These are phyloP conservation scores for Paramecium pentaurelia DNA, from an alignment of 73 alveolate species.

Conservation along the genomic window DNA sequence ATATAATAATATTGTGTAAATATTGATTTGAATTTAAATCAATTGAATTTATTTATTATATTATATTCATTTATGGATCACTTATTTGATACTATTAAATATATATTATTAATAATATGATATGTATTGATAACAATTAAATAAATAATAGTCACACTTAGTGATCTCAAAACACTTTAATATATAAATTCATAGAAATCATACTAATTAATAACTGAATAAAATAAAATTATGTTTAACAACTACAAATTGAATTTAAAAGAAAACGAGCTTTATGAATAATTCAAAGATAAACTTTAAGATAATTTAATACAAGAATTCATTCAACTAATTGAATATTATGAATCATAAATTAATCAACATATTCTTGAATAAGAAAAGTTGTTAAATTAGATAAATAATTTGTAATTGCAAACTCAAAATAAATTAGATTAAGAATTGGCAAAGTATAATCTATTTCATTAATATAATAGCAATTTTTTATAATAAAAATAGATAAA, in stretches of 20 bases:
- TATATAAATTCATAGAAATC: not conserved
- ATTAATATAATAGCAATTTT: not conserved
- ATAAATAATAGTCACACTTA: not conserved
- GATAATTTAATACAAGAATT: not conserved
- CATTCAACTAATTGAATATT: not conserved
- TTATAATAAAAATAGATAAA: not conserved
- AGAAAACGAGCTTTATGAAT: not conserved
- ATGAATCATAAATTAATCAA: not conserved
- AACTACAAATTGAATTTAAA: slow-evolving; percentile 3
- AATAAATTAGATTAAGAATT: slow-evolving; percentile 33
- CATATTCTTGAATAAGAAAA: not conserved
- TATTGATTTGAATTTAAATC: not conserved
- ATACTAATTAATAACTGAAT: not conserved
- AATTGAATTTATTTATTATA: not conserved
- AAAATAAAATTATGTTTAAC: slow-evolving; percentile 2
- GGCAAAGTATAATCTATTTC: not conserved
- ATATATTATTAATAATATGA: not conserved
- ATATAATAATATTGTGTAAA: not conserved
- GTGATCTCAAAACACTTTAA: not conserved
- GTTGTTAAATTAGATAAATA: not conserved
- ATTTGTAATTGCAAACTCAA: not conserved
- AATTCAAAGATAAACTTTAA: not conserved
- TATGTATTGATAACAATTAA: not conserved
- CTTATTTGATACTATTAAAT: not conserved
- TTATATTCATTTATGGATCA: not conserved